Percentiles rank a stretch among this genome's conserved stretches.
These are phyloP conservation scores for Rhizophagus clarus DNA, from an alignment of 192 early-diverging fungal genomes.

Conservation along the genomic window DNA sequence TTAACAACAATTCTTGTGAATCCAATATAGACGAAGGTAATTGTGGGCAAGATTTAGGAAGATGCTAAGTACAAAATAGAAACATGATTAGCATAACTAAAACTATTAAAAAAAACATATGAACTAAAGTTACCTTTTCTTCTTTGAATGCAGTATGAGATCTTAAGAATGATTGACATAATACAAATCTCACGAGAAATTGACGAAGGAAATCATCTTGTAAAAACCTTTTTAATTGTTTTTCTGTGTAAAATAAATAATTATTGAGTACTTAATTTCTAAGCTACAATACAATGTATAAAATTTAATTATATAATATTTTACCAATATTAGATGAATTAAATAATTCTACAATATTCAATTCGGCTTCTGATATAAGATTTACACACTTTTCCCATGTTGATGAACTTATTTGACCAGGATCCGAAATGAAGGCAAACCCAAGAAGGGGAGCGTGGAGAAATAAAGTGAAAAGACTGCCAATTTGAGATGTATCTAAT, in stretches of 20 bases:
- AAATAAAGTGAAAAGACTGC: slow-evolving; percentile 93
- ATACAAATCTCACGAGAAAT: slow-evolving; percentile 82
- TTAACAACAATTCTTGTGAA: slow-evolving; percentile 61
- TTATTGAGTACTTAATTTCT: not conserved
- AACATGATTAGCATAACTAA: not conserved
- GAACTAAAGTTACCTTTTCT: slow-evolving; percentile 50
- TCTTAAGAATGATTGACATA: slow-evolving; percentile 70
- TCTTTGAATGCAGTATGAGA: slow-evolving; percentile 65
- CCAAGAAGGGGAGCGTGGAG: slow-evolving; percentile 89
- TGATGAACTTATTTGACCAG: slow-evolving; percentile 58
- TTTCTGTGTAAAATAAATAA: slow-evolving; percentile 37
- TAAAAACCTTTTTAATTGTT: slow-evolving; percentile 66
- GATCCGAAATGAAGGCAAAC: slow-evolving; percentile 80
- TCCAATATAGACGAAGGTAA: slow-evolving; percentile 60
- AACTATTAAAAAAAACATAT: not conserved
- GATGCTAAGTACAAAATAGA: slow-evolving; percentile 51
- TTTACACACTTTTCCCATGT: slow-evolving; percentile 72
- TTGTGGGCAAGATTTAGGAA: slow-evolving; percentile 65
- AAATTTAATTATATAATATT: not conserved
- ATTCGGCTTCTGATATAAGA: slow-evolving; percentile 54
- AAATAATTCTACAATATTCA: slow-evolving; percentile 57
- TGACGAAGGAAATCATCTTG: slow-evolving; percentile 92
- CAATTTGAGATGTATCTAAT: slow-evolving; percentile 64
- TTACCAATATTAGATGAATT: slow-evolving; percentile 40
- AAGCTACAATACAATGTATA: not conserved